phyloP scores from a whole-genome alignment of 257 asterid genomes.

The Penstemon eatonii region DNA sequence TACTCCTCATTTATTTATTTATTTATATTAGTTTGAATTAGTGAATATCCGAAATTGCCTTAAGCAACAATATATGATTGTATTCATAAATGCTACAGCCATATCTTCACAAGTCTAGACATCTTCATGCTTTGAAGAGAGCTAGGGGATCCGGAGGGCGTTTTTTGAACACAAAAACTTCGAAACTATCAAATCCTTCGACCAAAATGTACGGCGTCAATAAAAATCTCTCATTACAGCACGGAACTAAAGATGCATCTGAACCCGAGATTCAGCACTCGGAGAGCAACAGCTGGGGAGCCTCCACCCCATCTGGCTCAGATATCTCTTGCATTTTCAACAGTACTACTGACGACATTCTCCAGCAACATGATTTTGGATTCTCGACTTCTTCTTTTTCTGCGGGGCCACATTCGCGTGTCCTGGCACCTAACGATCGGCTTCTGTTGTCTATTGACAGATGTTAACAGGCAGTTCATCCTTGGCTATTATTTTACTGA shows the following conservation, averaged over 20 bases:
- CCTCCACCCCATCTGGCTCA: slow-evolving; percentile 47
- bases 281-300: slow-evolving; percentile 50
- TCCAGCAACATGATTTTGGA: slow-evolving; percentile 41
- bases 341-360: slow-evolving; percentile 34
- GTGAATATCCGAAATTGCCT: no score
- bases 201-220: slow-evolving; percentile 9
- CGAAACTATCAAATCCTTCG: slow-evolving; percentile 32
- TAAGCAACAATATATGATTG: background rate
- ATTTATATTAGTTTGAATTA: background rate
- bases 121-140: slow-evolving; percentile 62
- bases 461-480: slow-evolving; percentile 71
- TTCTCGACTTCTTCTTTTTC: slow-evolving; percentile 30
- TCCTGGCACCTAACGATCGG: slow-evolving; percentile 34
- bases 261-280: slow-evolving; percentile 34
- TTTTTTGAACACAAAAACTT: slow-evolving; percentile 51
- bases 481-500: slow-evolving; percentile 68
- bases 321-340: slow-evolving; percentile 61
- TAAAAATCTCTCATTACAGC: slow-evolving; percentile 20
- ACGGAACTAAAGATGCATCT: slow-evolving; percentile 12
- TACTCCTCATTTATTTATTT: background rate
- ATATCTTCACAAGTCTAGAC: slow-evolving; percentile 72
- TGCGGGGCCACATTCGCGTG: slow-evolving; percentile 26
- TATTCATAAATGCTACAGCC: slow-evolving; percentile 39
- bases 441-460: slow-evolving; percentile 44
- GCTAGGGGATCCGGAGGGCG: slow-evolving; percentile 75